Conservation (phyloP, 768 basidiomycete species). For the Auriscalpium microsporum region DNA sequence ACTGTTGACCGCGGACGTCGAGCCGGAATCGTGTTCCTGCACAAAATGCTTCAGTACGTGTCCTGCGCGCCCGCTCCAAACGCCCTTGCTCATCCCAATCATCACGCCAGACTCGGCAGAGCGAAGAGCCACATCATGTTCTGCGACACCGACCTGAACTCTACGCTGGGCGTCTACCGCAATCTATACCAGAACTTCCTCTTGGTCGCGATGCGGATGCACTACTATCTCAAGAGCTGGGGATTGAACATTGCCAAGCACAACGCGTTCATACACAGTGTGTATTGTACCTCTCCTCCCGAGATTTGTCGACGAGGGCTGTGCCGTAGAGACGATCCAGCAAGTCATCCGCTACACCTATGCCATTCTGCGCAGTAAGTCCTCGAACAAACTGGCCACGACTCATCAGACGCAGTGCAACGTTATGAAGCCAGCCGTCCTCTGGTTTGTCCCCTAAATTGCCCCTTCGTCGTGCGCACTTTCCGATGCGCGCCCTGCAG, state of each 20-base stretch:
- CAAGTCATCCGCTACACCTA: conserved; percentile 53
- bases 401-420: conserved; percentile 30
- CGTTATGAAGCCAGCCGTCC: conserved; percentile 41
- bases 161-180: conserved; percentile 47
- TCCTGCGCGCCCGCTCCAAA: neutral
- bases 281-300: conserved; percentile 14
- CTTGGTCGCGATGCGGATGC: conserved; percentile 79
- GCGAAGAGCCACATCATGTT: conserved; percentile 74
- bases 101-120: conserved; percentile 49
- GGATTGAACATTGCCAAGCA: conserved; percentile 36
- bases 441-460: conserved; percentile 42
- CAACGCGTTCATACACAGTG: conserved; percentile 47
- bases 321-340: conserved; percentile 45
- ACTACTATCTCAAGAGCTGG: conserved; percentile 68
- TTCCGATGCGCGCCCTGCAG: conserved; percentile 29
- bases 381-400: conserved; percentile 31
- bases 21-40: conserved; percentile 55
- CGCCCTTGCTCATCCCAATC: neutral
- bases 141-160: conserved; percentile 66
- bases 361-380: conserved; percentile 40
- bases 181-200: conserved; percentile 88
- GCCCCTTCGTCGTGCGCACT: conserved; percentile 1
- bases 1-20: conserved; percentile 59
- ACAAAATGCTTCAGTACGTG: conserved; percentile 70
- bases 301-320: neutral